A percentile compares a stretch with the other conserved stretches of the same genome.
Evolutionary conservation across 1,284 basidiomycete species (phyloP).

Genomic region (Xerocomus minutiporus): DNA sequence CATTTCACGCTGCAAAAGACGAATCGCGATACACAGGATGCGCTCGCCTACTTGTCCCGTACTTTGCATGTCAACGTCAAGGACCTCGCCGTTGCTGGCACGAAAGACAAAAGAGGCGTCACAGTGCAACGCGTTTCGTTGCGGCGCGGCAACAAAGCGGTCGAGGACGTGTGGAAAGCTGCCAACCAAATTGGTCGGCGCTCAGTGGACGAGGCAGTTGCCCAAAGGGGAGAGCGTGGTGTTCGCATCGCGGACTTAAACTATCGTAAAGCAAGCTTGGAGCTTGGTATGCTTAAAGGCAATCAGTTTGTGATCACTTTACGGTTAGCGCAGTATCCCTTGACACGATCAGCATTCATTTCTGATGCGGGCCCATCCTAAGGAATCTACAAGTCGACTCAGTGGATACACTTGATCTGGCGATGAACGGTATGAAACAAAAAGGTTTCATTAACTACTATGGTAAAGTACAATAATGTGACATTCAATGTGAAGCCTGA

Average conservation of each 20-base stretch:
- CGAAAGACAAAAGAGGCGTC: conserved; percentile 97
- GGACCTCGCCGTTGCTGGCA: conserved; percentile 89
- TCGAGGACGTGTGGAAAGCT: conserved; percentile 82
- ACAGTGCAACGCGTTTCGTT: conserved; percentile 91
- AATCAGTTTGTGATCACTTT: conserved; percentile 95
- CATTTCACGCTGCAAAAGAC: conserved; percentile 98
- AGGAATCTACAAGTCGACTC: conserved; percentile 83
- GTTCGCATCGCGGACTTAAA: conserved; percentile 85
- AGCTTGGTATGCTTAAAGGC: conserved; percentile 93
- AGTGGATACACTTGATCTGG: conserved; percentile 65
- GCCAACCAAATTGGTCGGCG: conserved; percentile 66
- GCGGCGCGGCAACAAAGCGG: conserved; percentile 71
- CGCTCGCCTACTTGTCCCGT: conserved; percentile 75
- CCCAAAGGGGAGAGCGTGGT: conserved; percentile 82
- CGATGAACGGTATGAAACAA: conserved; percentile 76
- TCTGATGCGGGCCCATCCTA: conserved; percentile 8
- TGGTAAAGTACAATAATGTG: conserved; percentile 44
- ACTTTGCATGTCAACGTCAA: conserved; percentile 70
- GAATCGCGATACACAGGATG: conserved; percentile 96
- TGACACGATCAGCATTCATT: background rate
- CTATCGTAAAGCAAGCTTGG: conserved; percentile 78
- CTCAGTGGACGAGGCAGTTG: conserved; percentile 54
- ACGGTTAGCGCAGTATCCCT: conserved; percentile 49
- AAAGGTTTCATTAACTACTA: conserved; percentile 98
- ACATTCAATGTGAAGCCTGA: conserved; percentile 11